Evolutionary conservation across 2,329 filamentous ascomycete genomes (phyloP).

Genomic region (Botryotinia calthae): DNA sequence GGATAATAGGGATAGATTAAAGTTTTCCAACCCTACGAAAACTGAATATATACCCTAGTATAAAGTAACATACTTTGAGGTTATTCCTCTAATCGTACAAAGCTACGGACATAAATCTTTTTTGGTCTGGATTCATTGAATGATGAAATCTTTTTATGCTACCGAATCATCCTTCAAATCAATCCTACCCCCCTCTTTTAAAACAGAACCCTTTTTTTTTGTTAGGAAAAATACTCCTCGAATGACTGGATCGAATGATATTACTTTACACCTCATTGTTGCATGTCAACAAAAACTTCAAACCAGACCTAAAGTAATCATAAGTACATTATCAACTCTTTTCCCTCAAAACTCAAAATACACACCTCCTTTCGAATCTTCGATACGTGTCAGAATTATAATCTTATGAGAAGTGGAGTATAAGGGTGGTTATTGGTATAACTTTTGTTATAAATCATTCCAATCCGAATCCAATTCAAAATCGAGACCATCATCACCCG

Average conservation of each 20-base stretch:
- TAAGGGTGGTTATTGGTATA: not conserved
- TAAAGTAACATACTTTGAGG: not conserved
- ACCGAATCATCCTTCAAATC: not conserved
- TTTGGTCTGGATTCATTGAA: not conserved
- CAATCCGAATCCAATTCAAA: not conserved
- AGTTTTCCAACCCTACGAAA: not conserved
- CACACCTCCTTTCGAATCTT: not conserved
- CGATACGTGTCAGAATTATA: not conserved
- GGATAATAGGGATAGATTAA: not conserved
- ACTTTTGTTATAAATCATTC: not conserved
- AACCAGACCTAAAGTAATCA: not conserved
- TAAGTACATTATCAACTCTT: not conserved
- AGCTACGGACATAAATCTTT: not conserved
- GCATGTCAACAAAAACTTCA: not conserved
- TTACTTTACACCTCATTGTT: not conserved
- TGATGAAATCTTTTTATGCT: not conserved
- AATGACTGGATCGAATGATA: not conserved
- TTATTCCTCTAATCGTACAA: not conserved
- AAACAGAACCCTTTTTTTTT: not conserved
- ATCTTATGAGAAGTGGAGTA: conserved; percentile 1
- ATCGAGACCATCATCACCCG: not conserved
- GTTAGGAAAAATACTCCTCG: not conserved
- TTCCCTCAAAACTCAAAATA: not conserved
- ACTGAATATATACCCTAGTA: not conserved
- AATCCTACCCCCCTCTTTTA: not conserved